These are phyloP conservation scores for Starmera dryadoides DNA, from an alignment of 805 yeast genomes.

Conservation along the genomic window DNA sequence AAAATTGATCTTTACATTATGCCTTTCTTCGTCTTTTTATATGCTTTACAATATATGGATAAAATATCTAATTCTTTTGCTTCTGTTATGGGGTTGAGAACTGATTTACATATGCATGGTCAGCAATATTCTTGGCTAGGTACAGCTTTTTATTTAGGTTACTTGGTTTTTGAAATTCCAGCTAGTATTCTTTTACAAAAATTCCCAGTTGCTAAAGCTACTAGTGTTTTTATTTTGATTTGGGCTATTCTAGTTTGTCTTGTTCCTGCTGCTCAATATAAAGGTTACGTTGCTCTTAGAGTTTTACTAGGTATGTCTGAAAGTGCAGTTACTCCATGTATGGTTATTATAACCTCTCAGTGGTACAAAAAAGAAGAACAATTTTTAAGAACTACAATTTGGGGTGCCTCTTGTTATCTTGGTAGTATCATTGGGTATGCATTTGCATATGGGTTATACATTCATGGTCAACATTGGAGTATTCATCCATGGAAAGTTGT, in stretches of 20 bases:
- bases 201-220: conserved; percentile 33
- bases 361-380: conserved; percentile 47
- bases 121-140: conserved; percentile 36
- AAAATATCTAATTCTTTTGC: conserved; percentile 30
- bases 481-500: conserved; percentile 54
- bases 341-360: conserved; percentile 47
- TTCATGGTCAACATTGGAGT: conserved; percentile 29
- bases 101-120: conserved; percentile 30
- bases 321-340: conserved; percentile 46
- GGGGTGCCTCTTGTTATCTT: conserved; percentile 39
- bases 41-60: conserved; percentile 31
- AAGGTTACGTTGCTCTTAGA: conserved; percentile 35
- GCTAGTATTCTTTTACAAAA: conserved; percentile 32
- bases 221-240: conserved; percentile 23
- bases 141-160: conserved; percentile 38
- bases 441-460: conserved; percentile 47
- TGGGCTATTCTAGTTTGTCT: conserved; percentile 32
- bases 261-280: conserved; percentile 28
- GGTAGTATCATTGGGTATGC: conserved; percentile 42
- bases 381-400: conserved; percentile 32
- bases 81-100: conserved; percentile 28
- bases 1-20: conserved; percentile 28
- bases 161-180: conserved; percentile 39
- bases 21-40: conserved; percentile 28
- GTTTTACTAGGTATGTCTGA: conserved; percentile 35